Conservation (phyloP, 805 yeast species). For the Martiniozyma abietophila region DNA sequence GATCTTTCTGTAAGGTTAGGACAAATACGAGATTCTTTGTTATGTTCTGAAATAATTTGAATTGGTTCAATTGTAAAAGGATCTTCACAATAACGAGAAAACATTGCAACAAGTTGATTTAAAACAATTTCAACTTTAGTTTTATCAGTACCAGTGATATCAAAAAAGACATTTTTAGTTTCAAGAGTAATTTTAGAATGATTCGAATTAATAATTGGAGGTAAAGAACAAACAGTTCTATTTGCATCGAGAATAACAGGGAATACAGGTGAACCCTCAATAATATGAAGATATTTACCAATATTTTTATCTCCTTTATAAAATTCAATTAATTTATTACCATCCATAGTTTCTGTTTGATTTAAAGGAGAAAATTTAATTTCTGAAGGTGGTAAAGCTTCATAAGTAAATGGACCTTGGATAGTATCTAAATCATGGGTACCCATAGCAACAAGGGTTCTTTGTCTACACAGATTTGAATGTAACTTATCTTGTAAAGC, state of each 20-base stretch:
- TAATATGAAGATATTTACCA: slow-evolving; percentile 81
- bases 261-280: slow-evolving; percentile 77
- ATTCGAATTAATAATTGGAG: slow-evolving; percentile 94
- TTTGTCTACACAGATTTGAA: slow-evolving; percentile 90
- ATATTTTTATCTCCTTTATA: slow-evolving; percentile 86
- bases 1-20: slow-evolving; percentile 66
- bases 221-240: slow-evolving; percentile 78
- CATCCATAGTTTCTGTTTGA: slow-evolving; percentile 62
- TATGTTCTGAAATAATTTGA: slow-evolving; percentile 72
- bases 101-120: slow-evolving; percentile 91
- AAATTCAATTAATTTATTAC: slow-evolving; percentile 74
- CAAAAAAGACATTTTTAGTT: slow-evolving; percentile 85
- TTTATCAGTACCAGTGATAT: slow-evolving; percentile 88
- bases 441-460: slow-evolving; percentile 97
- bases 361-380: slow-evolving; percentile 69
- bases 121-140: slow-evolving; percentile 92
- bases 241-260: slow-evolving; percentile 82
- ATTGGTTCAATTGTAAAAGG: slow-evolving; percentile 90
- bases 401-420: slow-evolving; percentile 76
- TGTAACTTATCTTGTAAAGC: slow-evolving; percentile 94
- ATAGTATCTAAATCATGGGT: slow-evolving; percentile 88
- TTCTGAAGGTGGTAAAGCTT: slow-evolving; percentile 71
- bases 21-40: slow-evolving; percentile 60
- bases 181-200: slow-evolving; percentile 78
- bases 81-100: slow-evolving; percentile 73